Percentiles rank a stretch among this genome's conserved stretches.
These are phyloP conservation scores for Letharia lupina DNA, from an alignment of 495 filamentous ascomycete species.

Conservation along the genomic window DNA sequence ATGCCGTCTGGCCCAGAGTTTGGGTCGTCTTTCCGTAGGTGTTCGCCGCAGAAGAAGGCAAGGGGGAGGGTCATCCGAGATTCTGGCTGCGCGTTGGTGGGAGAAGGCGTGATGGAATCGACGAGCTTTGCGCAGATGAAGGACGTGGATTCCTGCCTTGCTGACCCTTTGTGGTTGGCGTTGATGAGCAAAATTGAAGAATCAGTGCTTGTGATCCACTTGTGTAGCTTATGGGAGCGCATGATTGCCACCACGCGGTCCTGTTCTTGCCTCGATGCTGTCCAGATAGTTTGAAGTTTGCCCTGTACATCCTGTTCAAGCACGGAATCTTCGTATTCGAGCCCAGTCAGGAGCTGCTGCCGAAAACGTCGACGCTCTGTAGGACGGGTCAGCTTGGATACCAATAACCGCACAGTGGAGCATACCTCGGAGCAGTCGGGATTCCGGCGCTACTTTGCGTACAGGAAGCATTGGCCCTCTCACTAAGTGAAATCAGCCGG, in stretches of 20 bases:
- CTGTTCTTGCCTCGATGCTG: background rate
- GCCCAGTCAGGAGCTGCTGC: background rate
- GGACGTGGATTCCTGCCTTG: background rate
- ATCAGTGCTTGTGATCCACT: conserved; percentile 1
- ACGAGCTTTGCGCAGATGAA: conserved; percentile 10
- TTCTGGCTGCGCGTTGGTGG: background rate
- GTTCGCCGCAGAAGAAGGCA: conserved; percentile 11
- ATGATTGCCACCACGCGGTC: conserved; percentile 10
- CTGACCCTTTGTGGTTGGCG: background rate
- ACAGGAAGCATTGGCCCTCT: background rate
- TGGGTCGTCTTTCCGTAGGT: background rate
- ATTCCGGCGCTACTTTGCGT: background rate
- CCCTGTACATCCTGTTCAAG: conserved; percentile 1
- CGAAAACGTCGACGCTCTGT: background rate
- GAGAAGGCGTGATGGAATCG: background rate
- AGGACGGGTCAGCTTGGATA: background rate
- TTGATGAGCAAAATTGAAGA: conserved; percentile 8
- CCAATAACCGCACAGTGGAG: background rate
- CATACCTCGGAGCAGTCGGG: background rate
- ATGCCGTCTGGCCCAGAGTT: background rate
- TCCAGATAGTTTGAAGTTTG: background rate
- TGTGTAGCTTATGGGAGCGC: conserved; percentile 1
- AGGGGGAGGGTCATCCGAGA: background rate
- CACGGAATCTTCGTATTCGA: conserved; percentile 8
- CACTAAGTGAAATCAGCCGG: background rate